Conservation (phyloP, 768 basidiomycete species). For the Boletus subcaerulescens region DNA sequence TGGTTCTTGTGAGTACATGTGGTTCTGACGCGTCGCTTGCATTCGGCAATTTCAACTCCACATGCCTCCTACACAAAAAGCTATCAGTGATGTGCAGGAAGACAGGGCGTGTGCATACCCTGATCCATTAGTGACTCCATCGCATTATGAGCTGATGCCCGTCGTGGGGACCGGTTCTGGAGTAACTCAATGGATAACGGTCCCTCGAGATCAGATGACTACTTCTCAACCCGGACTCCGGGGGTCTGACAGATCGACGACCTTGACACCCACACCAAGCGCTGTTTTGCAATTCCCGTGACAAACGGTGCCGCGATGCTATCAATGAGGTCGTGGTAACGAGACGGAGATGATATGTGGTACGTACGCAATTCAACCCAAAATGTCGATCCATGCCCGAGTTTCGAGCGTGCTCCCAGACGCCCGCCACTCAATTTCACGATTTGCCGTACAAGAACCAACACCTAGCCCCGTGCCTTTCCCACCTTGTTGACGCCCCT, state of each 20-base stretch:
- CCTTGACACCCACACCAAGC: conserved; percentile 65
- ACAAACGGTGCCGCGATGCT: conserved; percentile 2
- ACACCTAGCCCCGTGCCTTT: conserved; percentile 70
- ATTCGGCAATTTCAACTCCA: conserved; percentile 52
- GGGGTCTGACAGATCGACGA: conserved; percentile 32
- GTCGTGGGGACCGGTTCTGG: conserved; percentile 11
- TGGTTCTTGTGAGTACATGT: conserved; percentile 40
- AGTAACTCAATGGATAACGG: conserved; percentile 26
- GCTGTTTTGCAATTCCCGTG: conserved; percentile 31
- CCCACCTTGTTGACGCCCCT: conserved; percentile 69
- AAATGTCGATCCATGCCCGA: conserved; percentile 76
- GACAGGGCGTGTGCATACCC: conserved; percentile 31
- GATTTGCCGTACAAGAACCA: conserved; percentile 76
- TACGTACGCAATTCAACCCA: conserved; percentile 75
- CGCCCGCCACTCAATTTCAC: conserved; percentile 74
- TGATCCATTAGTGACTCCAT: conserved; percentile 70
- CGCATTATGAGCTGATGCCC: conserved; percentile 33
- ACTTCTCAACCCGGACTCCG: conserved; percentile 20
- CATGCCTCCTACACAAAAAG: conserved; percentile 43
- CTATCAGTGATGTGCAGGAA: not conserved
- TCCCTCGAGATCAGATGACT: conserved; percentile 23
- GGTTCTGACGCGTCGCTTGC: conserved; percentile 29
- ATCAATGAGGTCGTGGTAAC: conserved; percentile 11
- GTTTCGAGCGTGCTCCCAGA: conserved; percentile 63
- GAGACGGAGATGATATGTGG: conserved; percentile 10